Conservation (phyloP, 768 basidiomycete genomes). For the Panellus pusillus region DNA sequence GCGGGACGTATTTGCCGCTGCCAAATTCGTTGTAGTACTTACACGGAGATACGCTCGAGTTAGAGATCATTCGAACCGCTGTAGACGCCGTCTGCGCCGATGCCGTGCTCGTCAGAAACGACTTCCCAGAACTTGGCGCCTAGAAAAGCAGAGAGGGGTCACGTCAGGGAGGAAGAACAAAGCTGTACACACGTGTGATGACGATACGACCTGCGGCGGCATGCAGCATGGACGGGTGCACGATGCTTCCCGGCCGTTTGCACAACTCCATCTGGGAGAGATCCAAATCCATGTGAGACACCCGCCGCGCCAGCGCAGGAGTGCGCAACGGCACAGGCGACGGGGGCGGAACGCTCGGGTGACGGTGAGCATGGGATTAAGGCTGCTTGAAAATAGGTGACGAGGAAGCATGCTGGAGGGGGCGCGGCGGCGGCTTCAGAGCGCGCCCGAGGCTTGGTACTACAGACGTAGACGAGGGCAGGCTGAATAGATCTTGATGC, state of each 20-base stretch:
- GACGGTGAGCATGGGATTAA: background rate
- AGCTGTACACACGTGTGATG: constrained; percentile 20
- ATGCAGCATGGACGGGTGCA: constrained; percentile 23
- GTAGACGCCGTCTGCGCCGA: constrained; percentile 91
- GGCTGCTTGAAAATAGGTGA: constrained; percentile 27
- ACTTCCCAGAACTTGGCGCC: constrained; percentile 98
- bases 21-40: constrained; percentile 98
- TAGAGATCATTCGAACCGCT: constrained; percentile 93
- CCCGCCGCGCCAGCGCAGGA: constrained; percentile 22
- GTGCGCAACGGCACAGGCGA: constrained; percentile 18
- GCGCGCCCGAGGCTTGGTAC: constrained; percentile 21
- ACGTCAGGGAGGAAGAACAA: constrained; percentile 20
- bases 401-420: too few relatives aligned
- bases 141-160: constrained; percentile 32
- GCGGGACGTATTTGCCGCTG: constrained; percentile 96
- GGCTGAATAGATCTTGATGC: constrained; percentile 7
- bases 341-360: constrained; percentile 19
- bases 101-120: constrained; percentile 97
- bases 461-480: constrained; percentile 25
- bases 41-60: constrained; percentile 95
- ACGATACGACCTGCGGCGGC: constrained; percentile 32
- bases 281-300: constrained; percentile 29
- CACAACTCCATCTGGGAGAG: constrained; percentile 27
- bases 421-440: background rate
- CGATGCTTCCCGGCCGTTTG: constrained; percentile 34